Evolutionary conservation across 2,329 filamentous ascomycete species (phyloP), one percentile per base, ranked within the genome.

Genomic region (Colletotrichum orchidophilum): DNA sequence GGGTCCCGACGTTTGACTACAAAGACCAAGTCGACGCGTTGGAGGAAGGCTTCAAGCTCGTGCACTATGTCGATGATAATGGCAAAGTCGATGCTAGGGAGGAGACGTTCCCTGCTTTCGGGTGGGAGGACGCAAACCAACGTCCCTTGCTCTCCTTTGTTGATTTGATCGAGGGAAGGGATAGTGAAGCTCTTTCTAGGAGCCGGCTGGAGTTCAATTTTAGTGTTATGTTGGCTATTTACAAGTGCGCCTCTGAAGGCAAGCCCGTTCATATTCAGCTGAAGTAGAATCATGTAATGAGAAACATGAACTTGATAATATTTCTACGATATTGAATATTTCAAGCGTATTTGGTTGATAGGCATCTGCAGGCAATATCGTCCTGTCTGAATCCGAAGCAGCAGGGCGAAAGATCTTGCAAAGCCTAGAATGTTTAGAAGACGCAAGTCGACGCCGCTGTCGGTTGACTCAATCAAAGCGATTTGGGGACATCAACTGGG

Each of bases 191-290:
- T 24, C 31, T 62, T 0, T 26, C 33, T 7, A 46, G 27, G 39
- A 62, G 27, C 12, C 52, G 64, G 46, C 57, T 67, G 3, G 31
- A 55, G 46, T 67, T 67, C 57, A 67, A 67, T n/a, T 62, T 62
- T 59, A 8, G 21, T 15, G 64, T 67, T 3, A 24, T 67, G n/a
- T 39, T 52, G 21, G 64, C 31, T 11, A 67, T 67, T 3, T 67
- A 67, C 57, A n/a, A 67, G 57, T 67, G 57, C 24, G 39, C 18
- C 39, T 46, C 39, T 18, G 39, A 46, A 3, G 39, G 39, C 18
- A 46, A 46, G 18, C 18, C 39, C 39, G 39, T 46, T n/a, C 39
- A 46, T 46, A 8, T 46, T 21, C 18, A n/a, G 7, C 21, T 46
- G 18, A 46, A 46, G 39, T 46, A 21, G 0, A 46, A 12, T 35